These are phyloP conservation scores for Calvatia gigantea DNA, from an alignment of 768 basidiomycete genomes.

Conservation along the genomic window DNA sequence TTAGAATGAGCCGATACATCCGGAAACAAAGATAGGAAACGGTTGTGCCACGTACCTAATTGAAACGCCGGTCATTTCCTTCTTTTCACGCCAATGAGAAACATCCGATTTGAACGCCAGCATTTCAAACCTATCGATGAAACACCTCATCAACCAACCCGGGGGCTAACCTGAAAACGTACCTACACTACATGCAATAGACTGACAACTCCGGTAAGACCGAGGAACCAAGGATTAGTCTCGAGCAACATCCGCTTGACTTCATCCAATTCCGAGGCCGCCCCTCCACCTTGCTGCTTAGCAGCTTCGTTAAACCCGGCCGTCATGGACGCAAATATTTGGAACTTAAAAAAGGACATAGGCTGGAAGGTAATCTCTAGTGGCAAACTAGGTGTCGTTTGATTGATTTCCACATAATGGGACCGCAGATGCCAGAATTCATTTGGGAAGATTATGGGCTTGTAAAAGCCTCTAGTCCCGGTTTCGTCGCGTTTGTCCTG, in stretches of 20 bases:
- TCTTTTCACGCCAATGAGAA: conserved; percentile 91
- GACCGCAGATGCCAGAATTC: conserved; percentile 92
- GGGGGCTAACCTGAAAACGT: no score
- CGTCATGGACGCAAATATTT: conserved; percentile 80
- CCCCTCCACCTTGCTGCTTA: conserved; percentile 63
- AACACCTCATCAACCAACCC: conserved; percentile 36
- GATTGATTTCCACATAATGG: conserved; percentile 81
- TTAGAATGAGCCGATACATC: conserved; percentile 10
- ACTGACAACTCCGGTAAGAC: conserved; percentile 79
- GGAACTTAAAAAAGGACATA: conserved; percentile 84
- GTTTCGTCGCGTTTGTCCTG: conserved; percentile 58
- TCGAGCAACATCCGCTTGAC: conserved; percentile 91
- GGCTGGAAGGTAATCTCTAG: conserved; percentile 83
- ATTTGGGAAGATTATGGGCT: conserved; percentile 88
- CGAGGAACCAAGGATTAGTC: conserved; percentile 87
- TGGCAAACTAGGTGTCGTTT: conserved; percentile 74
- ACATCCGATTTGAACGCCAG: conserved; percentile 95
- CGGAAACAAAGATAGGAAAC: conserved; percentile 10
- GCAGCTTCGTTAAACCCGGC: conserved; percentile 84
- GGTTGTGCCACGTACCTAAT: conserved; percentile 57
- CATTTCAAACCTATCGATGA: conserved; percentile 75
- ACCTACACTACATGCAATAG: conserved; percentile 83
- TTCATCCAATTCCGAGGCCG: conserved; percentile 82
- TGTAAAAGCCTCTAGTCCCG: conserved; percentile 69
- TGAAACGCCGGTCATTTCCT: conserved; percentile 94